Conservation (phyloP, 805 yeast species). For the Candida ficus region DNA sequence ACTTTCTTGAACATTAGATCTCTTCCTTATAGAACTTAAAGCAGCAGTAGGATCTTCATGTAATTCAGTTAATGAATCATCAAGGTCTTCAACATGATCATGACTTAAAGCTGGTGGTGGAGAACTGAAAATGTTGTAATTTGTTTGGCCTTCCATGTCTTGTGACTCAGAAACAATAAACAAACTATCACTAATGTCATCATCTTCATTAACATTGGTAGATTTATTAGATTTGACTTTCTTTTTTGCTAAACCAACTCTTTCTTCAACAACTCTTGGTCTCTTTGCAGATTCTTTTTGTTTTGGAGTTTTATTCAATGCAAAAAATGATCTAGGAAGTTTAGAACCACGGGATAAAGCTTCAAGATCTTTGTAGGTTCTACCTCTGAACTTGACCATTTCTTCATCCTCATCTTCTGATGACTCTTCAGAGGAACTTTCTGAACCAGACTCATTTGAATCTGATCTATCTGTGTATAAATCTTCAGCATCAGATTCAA, state of each 20-base stretch:
- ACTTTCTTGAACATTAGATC: neutral
- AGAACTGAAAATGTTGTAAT: too few species aligned
- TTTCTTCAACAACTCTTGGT: conserved; percentile 1
- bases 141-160: neutral
- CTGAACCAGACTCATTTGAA: neutral
- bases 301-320: conserved; percentile 1
- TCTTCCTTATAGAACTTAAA: too few species aligned
- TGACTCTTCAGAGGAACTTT: neutral
- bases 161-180: neutral
- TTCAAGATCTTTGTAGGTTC: conserved; percentile 16
- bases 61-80: too few species aligned
- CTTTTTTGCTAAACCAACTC: conserved; percentile 22
- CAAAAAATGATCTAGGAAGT: conserved; percentile 21
- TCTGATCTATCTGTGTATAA: neutral
- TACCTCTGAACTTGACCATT: conserved; percentile 15
- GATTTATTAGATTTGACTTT: conserved; percentile 3
- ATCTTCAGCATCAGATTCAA: neutral
- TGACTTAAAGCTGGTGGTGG: too few species aligned
- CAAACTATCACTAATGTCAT: neutral
- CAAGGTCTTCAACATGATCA: too few species aligned
- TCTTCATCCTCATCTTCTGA: neutral
- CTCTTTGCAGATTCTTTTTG: conserved; percentile 1
- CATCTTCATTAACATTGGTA: neutral
- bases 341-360: conserved; percentile 18
- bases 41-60: neutral